Conservation (phyloP, 2,329 filamentous ascomycete species). For the Apiospora pterosperma region DNA sequence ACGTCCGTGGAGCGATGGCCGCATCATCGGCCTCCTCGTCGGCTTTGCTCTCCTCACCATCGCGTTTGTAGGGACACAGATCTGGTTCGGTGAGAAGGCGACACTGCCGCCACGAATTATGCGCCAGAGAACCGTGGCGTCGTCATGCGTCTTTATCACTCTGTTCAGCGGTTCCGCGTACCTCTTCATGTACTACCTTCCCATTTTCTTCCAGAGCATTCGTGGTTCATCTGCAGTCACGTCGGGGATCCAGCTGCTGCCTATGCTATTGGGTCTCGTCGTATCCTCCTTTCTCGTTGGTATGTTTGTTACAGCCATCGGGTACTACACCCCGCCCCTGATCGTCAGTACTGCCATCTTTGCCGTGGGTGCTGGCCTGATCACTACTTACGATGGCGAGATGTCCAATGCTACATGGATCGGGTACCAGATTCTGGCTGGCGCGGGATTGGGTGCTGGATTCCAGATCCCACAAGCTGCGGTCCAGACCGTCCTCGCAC, state of each 20-base stretch:
- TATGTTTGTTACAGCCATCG: constrained; percentile 26
- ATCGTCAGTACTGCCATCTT: constrained; percentile 30
- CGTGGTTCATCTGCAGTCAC: constrained; percentile 47
- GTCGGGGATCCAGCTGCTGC: constrained; percentile 51
- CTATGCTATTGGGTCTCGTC: constrained; percentile 46
- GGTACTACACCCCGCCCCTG: constrained; percentile 40
- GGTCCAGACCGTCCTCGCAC: constrained; percentile 46
- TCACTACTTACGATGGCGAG: constrained; percentile 38
- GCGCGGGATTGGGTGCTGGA: constrained; percentile 45
- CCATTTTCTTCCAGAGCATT: constrained; percentile 50
- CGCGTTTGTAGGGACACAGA: constrained; percentile 44
- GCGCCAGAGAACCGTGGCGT: constrained; percentile 38
- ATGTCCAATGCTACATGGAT: constrained; percentile 45
- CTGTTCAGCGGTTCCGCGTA: constrained; percentile 51
- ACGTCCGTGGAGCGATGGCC: constrained; percentile 46
- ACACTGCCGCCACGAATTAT: constrained; percentile 48
- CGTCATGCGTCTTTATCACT: constrained; percentile 35
- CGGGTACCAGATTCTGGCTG: constrained; percentile 53
- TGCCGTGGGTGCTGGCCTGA: constrained; percentile 46
- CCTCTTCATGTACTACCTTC: constrained; percentile 50
- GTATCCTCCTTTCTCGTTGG: constrained; percentile 41
- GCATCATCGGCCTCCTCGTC: constrained; percentile 49
- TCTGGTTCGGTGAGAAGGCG: constrained; percentile 43
- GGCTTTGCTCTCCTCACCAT: constrained; percentile 42
- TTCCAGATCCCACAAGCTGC: constrained; percentile 43